Conservation (phyloP, 441 rosid species). For the Adansonia rubrostipa region DNA sequence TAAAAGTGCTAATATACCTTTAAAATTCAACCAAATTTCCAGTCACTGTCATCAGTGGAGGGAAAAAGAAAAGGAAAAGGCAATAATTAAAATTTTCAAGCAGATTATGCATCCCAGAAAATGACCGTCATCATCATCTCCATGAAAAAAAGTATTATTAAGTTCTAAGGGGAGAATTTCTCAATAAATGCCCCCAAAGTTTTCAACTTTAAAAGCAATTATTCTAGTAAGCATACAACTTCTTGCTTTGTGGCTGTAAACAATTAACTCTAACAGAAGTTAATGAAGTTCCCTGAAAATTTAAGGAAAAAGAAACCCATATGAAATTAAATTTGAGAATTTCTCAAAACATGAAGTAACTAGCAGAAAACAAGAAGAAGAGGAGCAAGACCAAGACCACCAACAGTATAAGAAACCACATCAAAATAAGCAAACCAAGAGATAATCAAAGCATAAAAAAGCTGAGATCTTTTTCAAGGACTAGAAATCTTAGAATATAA, state of each 20-base stretch:
- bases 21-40: constrained; percentile 20
- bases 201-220: constrained; percentile 12
- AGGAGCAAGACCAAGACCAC: not conserved
- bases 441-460: constrained; percentile 9
- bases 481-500: constrained; percentile 29
- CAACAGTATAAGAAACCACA: constrained; percentile 27
- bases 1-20: not conserved
- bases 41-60: constrained; percentile 1
- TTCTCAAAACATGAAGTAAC: constrained; percentile 26
- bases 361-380: constrained; percentile 23
- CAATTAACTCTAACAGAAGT: constrained; percentile 26
- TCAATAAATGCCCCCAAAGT: not conserved
- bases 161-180: constrained; percentile 12
- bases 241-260: not conserved
- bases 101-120: constrained; percentile 22
- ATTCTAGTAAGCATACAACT: constrained; percentile 15
- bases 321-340: constrained; percentile 23
- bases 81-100: not conserved
- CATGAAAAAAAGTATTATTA: not conserved
- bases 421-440: constrained; percentile 32
- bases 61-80: not conserved
- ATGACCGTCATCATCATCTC: constrained; percentile 24
- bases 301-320: constrained; percentile 25
- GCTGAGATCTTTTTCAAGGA: constrained; percentile 4
- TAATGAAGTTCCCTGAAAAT: not conserved